Percentiles rank a stretch among this genome's conserved stretches.
Evolutionary conservation across 148 eudicot species (phyloP).

Genomic region (Arctostaphylos glauca): DNA sequence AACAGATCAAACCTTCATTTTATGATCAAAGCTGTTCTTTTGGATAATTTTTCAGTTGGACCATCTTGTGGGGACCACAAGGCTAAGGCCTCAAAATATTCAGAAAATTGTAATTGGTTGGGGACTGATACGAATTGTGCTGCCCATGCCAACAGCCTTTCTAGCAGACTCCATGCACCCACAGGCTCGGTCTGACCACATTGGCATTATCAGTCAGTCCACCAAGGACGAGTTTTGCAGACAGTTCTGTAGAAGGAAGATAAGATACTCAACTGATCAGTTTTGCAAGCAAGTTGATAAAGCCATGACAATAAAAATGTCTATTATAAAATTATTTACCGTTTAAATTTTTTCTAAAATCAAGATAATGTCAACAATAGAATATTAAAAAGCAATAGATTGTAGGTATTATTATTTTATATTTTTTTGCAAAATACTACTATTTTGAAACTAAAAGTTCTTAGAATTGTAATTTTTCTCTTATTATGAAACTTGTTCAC

Average conservation of each 20-base stretch:
- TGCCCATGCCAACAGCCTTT: constrained; percentile 1
- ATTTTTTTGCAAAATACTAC: too few species aligned
- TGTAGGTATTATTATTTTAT: too few species aligned
- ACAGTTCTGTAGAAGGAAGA: background rate
- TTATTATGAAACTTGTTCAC: too few species aligned
- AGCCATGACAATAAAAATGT: too few species aligned
- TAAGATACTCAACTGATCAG: background rate
- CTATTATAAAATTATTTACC: too few species aligned
- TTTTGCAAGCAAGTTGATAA: too few species aligned
- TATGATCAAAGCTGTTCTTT: background rate
- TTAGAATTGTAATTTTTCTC: too few species aligned
- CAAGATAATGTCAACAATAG: too few species aligned
- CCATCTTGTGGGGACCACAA: background rate
- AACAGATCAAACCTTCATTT: too few species aligned
- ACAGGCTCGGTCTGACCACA: background rate
- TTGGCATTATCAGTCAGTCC: background rate
- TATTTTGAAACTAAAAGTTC: too few species aligned
- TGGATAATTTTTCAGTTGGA: background rate
- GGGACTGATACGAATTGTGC: background rate
- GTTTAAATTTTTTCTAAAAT: too few species aligned
- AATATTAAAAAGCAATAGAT: too few species aligned
- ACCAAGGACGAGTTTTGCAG: background rate
- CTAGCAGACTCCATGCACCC: background rate
- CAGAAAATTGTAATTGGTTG: background rate
- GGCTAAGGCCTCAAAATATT: background rate